These are phyloP conservation scores for Mrakia hoshinonis DNA, from an alignment of 768 basidiomycete genomes.

Conservation along the genomic window DNA sequence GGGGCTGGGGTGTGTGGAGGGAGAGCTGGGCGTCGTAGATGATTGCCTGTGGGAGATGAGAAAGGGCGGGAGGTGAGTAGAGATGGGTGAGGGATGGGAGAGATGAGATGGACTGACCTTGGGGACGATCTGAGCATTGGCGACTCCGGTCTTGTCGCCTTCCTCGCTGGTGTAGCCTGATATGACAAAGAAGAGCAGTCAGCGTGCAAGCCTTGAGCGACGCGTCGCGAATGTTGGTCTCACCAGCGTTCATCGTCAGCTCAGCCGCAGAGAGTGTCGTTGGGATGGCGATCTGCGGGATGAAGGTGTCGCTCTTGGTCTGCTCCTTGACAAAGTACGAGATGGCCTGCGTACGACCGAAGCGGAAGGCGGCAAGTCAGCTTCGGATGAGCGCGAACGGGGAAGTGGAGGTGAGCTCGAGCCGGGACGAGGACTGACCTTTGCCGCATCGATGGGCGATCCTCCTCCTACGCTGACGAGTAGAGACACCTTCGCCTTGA, in stretches of 20 bases:
- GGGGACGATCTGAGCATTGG: constrained; percentile 54
- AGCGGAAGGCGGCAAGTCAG: neutral
- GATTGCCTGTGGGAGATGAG: constrained; percentile 45
- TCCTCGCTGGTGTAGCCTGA: constrained; percentile 62
- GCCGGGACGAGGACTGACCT: constrained; percentile 36
- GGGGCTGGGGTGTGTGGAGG: constrained; percentile 59
- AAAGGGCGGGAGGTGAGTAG: neutral
- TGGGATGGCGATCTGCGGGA: constrained; percentile 67
- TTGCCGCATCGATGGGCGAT: constrained; percentile 68
- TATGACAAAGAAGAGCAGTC: neutral
- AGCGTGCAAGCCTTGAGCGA: neutral
- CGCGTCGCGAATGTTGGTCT: neutral
- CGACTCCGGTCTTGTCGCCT: constrained; percentile 57
- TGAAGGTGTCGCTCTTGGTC: constrained; percentile 46
- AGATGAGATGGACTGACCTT: constrained; percentile 34
- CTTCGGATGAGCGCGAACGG: neutral
- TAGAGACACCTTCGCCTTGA: constrained; percentile 51
- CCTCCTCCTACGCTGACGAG: constrained; percentile 71
- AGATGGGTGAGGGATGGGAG: neutral
- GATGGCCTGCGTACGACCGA: constrained; percentile 44
- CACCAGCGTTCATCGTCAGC: constrained; percentile 50
- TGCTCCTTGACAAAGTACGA: constrained; percentile 53
- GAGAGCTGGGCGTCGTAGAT: constrained; percentile 71
- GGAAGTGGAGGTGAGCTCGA: neutral
- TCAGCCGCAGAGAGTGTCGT: constrained; percentile 71